These are phyloP conservation scores for Rhodosporidiobolus sp. DNA, from an alignment of 768 basidiomycete genomes.

Conservation along the genomic window DNA sequence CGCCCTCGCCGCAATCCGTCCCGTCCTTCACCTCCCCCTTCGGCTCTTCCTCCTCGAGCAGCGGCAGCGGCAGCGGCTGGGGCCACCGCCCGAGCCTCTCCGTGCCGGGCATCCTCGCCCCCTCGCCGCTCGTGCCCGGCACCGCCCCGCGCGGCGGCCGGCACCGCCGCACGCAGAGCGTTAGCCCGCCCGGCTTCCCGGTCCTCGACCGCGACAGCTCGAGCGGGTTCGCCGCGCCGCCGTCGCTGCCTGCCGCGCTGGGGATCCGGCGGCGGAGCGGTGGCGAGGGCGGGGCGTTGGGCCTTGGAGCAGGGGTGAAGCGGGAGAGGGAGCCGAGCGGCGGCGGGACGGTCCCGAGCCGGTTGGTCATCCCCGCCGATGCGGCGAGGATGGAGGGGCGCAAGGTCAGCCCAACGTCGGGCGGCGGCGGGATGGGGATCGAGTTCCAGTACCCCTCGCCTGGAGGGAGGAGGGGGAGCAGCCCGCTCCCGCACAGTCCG, in stretches of 20 bases:
- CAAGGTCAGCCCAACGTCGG: not conserved
- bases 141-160: constrained; percentile 11
- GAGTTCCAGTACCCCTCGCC: not conserved
- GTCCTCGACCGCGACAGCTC: not conserved
- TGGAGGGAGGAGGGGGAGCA: too few relatives aligned
- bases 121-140: constrained; percentile 22
- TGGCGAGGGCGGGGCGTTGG: not conserved
- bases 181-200: constrained; percentile 32
- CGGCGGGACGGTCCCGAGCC: not conserved
- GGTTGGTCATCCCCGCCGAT: not conserved
- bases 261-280: not conserved
- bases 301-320: not conserved
- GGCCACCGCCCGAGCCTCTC: constrained; percentile 18
- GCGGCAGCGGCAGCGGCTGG: not conserved
- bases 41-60: not conserved
- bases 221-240: not conserved
- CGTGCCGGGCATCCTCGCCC: constrained; percentile 27
- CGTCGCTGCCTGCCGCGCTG: not conserved
- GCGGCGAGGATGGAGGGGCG: not conserved
- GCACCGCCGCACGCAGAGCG: constrained; percentile 35
- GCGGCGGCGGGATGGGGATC: not conserved
- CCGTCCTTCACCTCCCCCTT: constrained; percentile 7
- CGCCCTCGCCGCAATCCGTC: not conserved
- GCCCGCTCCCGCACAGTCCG: constrained; percentile 3
- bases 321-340: not conserved